Conservation (phyloP, 2,329 filamentous ascomycete genomes). For the Sclerotinia subarctica region DNA sequence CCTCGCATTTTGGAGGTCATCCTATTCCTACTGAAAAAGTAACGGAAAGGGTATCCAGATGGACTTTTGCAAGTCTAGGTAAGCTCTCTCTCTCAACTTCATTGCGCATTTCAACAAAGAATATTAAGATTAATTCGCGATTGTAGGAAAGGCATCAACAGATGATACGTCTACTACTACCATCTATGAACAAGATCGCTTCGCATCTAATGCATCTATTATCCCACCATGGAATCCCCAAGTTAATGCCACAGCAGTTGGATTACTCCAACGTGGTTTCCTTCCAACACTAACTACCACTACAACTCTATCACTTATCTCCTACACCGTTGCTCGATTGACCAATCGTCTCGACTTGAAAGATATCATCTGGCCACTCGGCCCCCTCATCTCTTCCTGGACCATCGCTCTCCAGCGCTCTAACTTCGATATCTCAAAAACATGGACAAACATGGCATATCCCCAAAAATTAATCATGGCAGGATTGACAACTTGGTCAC, state of each 20-base stretch:
- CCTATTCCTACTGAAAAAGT: conserved; percentile 11
- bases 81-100: neutral
- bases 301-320: conserved; percentile 19
- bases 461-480: conserved; percentile 22
- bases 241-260: conserved; percentile 19
- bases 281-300: conserved; percentile 23
- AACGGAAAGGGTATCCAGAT: neutral
- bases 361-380: conserved; percentile 23
- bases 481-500: conserved; percentile 22
- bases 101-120: neutral
- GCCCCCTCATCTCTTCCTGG: conserved; percentile 23
- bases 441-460: conserved; percentile 19
- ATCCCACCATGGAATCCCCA: conserved; percentile 18
- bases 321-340: conserved; percentile 20
- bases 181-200: conserved; percentile 8
- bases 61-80: conserved; percentile 9
- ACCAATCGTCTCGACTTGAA: conserved; percentile 23
- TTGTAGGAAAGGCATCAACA: conserved; percentile 15
- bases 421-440: conserved; percentile 16
- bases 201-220: neutral
- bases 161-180: neutral
- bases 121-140: neutral
- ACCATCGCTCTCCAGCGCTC: conserved; percentile 20
- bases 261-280: conserved; percentile 21
- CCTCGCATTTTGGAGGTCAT: conserved; percentile 20